Evolutionary conservation across 768 basidiomycete genomes (phyloP).

Genomic region (Guyanaporus albipodus): DNA sequence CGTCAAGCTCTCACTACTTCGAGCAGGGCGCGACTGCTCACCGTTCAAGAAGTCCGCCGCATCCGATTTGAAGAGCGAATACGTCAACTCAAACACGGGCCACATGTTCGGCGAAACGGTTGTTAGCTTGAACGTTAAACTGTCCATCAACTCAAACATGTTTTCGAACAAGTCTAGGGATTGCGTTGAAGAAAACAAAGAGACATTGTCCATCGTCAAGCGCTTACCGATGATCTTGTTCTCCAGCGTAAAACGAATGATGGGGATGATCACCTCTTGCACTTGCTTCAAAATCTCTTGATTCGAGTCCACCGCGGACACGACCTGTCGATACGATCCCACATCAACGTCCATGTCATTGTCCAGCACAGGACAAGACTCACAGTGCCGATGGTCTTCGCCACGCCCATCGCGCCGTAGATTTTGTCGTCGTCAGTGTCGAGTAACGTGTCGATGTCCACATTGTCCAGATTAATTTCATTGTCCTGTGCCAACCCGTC

Average conservation of each 20-base stretch:
- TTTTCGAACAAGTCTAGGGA: constrained; percentile 76
- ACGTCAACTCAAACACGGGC: constrained; percentile 82
- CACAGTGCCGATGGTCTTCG: constrained; percentile 81
- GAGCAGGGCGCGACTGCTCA: constrained; percentile 24
- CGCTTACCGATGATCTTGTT: constrained; percentile 68
- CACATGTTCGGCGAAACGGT: constrained; percentile 79
- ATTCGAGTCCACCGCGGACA: constrained; percentile 68
- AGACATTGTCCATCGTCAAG: neutral
- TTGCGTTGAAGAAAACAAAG: neutral
- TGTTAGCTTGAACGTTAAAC: constrained; percentile 75
- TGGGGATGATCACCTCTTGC: constrained; percentile 77
- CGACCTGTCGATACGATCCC: constrained; percentile 47
- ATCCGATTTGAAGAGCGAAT: constrained; percentile 76
- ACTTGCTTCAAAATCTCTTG: constrained; percentile 74
- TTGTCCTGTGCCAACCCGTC: constrained; percentile 56
- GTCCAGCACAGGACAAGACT: constrained; percentile 19
- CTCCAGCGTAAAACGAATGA: constrained; percentile 73
- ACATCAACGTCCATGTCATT: neutral
- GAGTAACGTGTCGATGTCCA: constrained; percentile 55
- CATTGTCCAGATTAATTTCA: constrained; percentile 44
- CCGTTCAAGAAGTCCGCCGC: constrained; percentile 87
- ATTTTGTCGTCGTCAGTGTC: constrained; percentile 81
- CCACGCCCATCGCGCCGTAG: constrained; percentile 81
- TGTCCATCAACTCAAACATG: constrained; percentile 83
- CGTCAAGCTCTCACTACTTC: neutral